These are phyloP conservation scores for Panellus pusillus DNA, from an alignment of 768 basidiomycete species.

Conservation along the genomic window DNA sequence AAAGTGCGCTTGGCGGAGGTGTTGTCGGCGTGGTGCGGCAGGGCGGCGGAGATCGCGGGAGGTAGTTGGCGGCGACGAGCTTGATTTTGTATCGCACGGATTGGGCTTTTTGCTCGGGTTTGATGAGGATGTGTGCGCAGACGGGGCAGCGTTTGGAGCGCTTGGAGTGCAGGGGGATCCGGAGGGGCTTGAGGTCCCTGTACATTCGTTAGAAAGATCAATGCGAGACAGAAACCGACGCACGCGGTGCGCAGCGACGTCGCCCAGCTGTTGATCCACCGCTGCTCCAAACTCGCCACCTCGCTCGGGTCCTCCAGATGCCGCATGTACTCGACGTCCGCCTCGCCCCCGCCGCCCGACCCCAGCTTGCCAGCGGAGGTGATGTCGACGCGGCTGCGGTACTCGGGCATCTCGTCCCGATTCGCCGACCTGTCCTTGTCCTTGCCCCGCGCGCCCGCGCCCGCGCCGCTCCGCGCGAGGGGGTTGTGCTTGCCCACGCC, in stretches of 20 bases:
- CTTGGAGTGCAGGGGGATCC: slow-evolving; percentile 92
- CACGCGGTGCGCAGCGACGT: slow-evolving; percentile 65
- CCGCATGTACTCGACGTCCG: slow-evolving; percentile 69
- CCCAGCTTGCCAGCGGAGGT: slow-evolving; percentile 52
- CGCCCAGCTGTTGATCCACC: slow-evolving; percentile 83
- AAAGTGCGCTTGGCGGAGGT: slow-evolving; percentile 42
- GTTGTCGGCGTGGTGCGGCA: slow-evolving; percentile 60
- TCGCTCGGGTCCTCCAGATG: slow-evolving; percentile 60
- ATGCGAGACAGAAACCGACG: slow-evolving; percentile 26
- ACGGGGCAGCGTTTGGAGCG: slow-evolving; percentile 92
- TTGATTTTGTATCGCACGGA: slow-evolving; percentile 97
- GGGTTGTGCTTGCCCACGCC: slow-evolving; percentile 80
- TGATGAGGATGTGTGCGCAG: slow-evolving; percentile 96
- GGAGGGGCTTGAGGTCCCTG: slow-evolving; percentile 83
- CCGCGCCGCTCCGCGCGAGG: slow-evolving; percentile 42
- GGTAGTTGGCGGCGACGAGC: slow-evolving; percentile 91
- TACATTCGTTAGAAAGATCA: slow-evolving; percentile 5
- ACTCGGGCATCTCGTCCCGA: slow-evolving; percentile 77
- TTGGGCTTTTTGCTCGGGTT: slow-evolving; percentile 96
- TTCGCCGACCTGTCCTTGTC: slow-evolving; percentile 69
- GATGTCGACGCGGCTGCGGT: slow-evolving; percentile 70
- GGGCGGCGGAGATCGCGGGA: slow-evolving; percentile 75
- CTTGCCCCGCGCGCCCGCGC: slow-evolving; percentile 48
- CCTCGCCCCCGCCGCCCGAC: slow-evolving; percentile 63
- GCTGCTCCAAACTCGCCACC: slow-evolving; percentile 71